These are phyloP conservation scores for Aspergillus glaucus DNA, from an alignment of 2,329 filamentous ascomycete species.

Conservation along the genomic window DNA sequence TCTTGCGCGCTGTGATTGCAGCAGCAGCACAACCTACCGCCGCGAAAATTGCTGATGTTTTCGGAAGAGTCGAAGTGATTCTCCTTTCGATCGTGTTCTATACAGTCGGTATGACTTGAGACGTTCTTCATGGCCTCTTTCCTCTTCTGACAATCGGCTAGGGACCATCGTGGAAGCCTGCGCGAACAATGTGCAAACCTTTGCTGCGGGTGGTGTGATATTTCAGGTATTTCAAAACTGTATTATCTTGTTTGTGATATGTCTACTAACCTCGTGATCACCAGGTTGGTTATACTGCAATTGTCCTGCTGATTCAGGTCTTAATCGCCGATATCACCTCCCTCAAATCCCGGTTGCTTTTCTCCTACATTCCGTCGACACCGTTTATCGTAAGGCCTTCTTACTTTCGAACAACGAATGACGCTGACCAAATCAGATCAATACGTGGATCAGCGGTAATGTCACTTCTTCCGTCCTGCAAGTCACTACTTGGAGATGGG, in stretches of 20 bases:
- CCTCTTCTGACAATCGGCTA: not conserved
- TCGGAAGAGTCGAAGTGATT: slow-evolving; percentile 56
- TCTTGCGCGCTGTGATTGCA: slow-evolving; percentile 54
- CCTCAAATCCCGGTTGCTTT: slow-evolving; percentile 56
- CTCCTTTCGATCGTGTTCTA: slow-evolving; percentile 53
- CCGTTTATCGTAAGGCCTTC: slow-evolving; percentile 46
- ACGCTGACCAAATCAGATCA: slow-evolving; percentile 35
- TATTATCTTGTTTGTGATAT: no score
- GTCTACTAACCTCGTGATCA: slow-evolving; percentile 11
- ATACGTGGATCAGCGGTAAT: slow-evolving; percentile 59
- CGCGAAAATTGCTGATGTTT: slow-evolving; percentile 58
- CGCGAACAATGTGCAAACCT: slow-evolving; percentile 45
- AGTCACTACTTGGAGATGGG: slow-evolving; percentile 54
- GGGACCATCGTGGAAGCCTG: slow-evolving; percentile 54
- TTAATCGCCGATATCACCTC: slow-evolving; percentile 60
- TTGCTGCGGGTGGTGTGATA: slow-evolving; percentile 53
- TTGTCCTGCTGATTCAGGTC: slow-evolving; percentile 58
- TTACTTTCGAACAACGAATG: not conserved
- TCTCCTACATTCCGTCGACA: slow-evolving; percentile 57
- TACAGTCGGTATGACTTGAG: slow-evolving; percentile 34
- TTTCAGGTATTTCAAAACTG: slow-evolving; percentile 40
- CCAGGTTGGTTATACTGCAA: slow-evolving; percentile 55
- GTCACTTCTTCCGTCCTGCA: slow-evolving; percentile 47
- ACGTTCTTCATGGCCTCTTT: not conserved
- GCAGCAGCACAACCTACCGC: slow-evolving; percentile 54